These are phyloP conservation scores for Rubia tinctorum DNA, from an alignment of 305 asterid species.

Conservation along the genomic window DNA sequence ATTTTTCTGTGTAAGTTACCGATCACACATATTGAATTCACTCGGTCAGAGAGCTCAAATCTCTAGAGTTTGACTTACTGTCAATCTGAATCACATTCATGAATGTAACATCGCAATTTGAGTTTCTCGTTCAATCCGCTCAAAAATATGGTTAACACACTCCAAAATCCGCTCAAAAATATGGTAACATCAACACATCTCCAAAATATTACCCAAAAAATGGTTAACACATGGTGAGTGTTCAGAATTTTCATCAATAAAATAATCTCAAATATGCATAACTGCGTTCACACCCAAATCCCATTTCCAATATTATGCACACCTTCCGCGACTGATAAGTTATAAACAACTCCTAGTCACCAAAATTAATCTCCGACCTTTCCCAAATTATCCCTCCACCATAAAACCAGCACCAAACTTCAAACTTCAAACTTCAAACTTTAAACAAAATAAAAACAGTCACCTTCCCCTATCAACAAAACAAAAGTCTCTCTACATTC, in stretches of 20 bases:
- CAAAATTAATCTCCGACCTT: background rate
- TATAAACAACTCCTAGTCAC: background rate
- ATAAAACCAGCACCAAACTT: background rate
- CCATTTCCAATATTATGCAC: background rate
- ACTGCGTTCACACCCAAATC: background rate
- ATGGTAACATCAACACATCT: too few relatives aligned
- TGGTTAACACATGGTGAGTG: too few relatives aligned
- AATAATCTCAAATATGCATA: background rate
- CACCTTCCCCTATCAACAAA: background rate
- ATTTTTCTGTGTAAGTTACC: too few relatives aligned
- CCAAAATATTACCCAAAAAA: too few relatives aligned
- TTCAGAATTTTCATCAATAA: background rate
- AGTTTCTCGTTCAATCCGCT: background rate
- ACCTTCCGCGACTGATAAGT: background rate
- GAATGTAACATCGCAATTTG: background rate
- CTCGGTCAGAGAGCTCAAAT: too few relatives aligned
- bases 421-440: background rate
- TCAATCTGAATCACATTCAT: too few relatives aligned
- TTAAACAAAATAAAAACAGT: background rate
- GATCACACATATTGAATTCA: too few relatives aligned
- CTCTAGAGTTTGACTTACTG: background rate
- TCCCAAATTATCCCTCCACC: background rate
- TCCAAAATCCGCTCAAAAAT: too few relatives aligned
- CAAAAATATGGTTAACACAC: too few relatives aligned
- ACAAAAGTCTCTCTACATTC: background rate